Base-by-base conservation (phyloP, 2,329 filamentous ascomycete species). In the Graphiopsis chlorocephala region DNA sequence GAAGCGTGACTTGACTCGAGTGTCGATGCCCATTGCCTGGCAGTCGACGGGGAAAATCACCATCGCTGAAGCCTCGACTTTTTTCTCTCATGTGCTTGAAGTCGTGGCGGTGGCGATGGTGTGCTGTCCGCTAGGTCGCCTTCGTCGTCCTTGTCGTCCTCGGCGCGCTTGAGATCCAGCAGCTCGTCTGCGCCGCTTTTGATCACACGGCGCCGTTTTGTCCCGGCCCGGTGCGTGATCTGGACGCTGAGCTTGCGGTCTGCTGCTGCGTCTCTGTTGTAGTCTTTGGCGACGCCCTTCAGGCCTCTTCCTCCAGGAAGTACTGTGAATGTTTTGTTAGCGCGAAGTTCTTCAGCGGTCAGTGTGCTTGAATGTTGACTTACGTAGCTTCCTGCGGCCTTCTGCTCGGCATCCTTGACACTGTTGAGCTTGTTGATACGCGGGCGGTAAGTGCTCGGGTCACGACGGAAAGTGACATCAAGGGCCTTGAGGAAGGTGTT, bases 351-450 rank as follows among this genome's bases (percentile, higher is more conserved):
- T 58, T 1, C 23, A 29, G 33, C 3, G 59, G 60, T 45, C 29
- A 38, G 8, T 28, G 57, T 17, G 20, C 28, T 45, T 4, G n/a
- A 17, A 20, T 25, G 20, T 7, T 20, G 38, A 86, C 88, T 84
- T 84, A 92, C 89, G 83, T 90, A 99, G 82, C 98, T 98, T 73
- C 96, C 96, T 70, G 81, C 82, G 74, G 93, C 73, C 85, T 99
- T 99, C 85, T 99, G 95, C 78, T 98, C 95, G 79, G 97, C 93
- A 80, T 99, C 95, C 72, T 98, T 86, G 83, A 99, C 95, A 76
- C 91, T 95, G 80, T 93, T 89, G 75, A 88, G 83, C 86, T 99
- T 99, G 87, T 99, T 99, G 85, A 99, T 99, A 81, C 96, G 92
- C 68, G 96, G 95, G 67, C 95, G 90, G 86, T 87, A 99, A 75